These are phyloP conservation scores for Hypoxylon sp. DNA, from an alignment of 2,329 filamentous ascomycete species.

Conservation along the genomic window DNA sequence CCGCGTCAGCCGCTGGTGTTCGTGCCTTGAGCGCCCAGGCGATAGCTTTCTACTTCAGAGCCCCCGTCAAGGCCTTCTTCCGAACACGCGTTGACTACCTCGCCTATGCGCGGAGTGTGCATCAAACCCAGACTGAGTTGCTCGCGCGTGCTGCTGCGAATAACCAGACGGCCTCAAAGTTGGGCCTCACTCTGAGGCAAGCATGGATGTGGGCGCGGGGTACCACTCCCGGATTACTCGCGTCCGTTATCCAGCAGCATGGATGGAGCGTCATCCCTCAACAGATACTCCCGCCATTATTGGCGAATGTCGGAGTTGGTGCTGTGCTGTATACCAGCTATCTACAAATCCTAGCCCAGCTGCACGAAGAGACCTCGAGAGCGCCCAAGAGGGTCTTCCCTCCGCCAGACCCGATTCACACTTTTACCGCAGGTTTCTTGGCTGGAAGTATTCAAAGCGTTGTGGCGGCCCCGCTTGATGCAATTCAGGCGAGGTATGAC, in stretches of 20 bases:
- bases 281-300: conserved; percentile 81
- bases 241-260: conserved; percentile 76
- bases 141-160: conserved; percentile 57
- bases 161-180: conserved; percentile 55
- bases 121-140: conserved; percentile 62
- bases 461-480: conserved; percentile 81
- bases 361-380: conserved; percentile 76
- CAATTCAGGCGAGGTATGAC: conserved; percentile 81
- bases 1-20: conserved; percentile 87
- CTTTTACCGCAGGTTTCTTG: conserved; percentile 78
- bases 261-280: conserved; percentile 83
- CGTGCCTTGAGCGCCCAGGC: conserved; percentile 87
- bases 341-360: conserved; percentile 75
- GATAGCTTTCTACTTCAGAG: conserved; percentile 91
- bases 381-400: conserved; percentile 76
- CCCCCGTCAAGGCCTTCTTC: conserved; percentile 94
- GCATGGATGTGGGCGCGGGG: conserved; percentile 69
- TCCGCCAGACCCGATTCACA: conserved; percentile 73
- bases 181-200: conserved; percentile 57
- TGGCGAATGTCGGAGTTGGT: conserved; percentile 81
- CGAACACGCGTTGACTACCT: conserved; percentile 89
- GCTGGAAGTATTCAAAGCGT: conserved; percentile 80
- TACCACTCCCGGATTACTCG: conserved; percentile 79
- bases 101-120: conserved; percentile 69
- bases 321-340: conserved; percentile 84